phyloP scores from a whole-genome alignment of 2,329 filamentous ascomycete genomes.

The Colletotrichum incanum region DNA sequence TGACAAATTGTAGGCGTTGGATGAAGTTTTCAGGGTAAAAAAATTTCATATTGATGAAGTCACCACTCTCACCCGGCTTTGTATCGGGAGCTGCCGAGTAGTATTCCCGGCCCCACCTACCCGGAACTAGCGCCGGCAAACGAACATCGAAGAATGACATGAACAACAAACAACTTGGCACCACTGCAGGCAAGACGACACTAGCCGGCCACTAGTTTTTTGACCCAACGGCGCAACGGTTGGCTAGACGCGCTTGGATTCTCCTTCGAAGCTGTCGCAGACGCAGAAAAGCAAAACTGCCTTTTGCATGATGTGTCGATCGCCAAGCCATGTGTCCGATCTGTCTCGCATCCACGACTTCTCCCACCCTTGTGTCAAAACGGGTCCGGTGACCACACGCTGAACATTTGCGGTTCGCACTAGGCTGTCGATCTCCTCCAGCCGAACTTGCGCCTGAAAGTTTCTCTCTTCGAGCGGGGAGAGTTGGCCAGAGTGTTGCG shows the following conservation, averaged over 20 bases:
- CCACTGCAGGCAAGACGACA: background rate
- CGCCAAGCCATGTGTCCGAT: slow-evolving; percentile 35
- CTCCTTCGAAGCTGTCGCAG: background rate
- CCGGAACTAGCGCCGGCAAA: slow-evolving; percentile 40
- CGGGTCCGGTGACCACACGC: slow-evolving; percentile 31
- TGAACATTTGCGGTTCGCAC: slow-evolving; percentile 17
- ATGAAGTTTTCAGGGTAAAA: background rate
- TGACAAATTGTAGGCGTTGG: background rate
- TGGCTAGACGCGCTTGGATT: background rate
- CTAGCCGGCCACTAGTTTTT: background rate
- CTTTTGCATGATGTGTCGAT: slow-evolving; percentile 20
- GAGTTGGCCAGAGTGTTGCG: slow-evolving; percentile 17
- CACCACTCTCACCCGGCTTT: slow-evolving; percentile 34
- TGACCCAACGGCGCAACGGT: slow-evolving; percentile 20
- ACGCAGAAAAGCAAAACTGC: slow-evolving; percentile 4
- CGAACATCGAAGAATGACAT: background rate
- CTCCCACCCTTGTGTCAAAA: slow-evolving; percentile 28
- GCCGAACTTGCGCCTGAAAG: slow-evolving; percentile 24
- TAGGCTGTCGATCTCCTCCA: slow-evolving; percentile 5
- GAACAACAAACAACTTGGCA: slow-evolving; percentile 3
- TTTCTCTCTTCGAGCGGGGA: background rate
- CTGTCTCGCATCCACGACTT: slow-evolving; percentile 15
- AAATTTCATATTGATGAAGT: slow-evolving; percentile 39
- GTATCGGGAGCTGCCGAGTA: slow-evolving; percentile 20
- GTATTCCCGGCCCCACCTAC: slow-evolving; percentile 37